phyloP scores from a whole-genome alignment of 371 early-diverging fungal species.

The Quaeritorhiza haematococci region DNA sequence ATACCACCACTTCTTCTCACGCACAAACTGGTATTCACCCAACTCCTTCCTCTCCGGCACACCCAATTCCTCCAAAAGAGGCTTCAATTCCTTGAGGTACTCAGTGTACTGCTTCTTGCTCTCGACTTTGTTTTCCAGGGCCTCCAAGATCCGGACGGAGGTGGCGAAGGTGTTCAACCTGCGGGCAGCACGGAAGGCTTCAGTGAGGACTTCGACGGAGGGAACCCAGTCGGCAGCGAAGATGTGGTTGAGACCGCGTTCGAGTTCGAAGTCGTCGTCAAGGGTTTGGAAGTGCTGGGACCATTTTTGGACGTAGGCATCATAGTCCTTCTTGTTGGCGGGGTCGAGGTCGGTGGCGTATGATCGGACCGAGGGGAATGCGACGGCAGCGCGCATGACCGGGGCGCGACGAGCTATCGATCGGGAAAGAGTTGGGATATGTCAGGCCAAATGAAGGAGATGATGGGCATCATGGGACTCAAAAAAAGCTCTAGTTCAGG shows the following conservation, averaged over 20 bases:
- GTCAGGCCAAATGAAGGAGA: too few relatives aligned
- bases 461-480: too few relatives aligned
- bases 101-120: conserved; percentile 78
- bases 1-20: too few relatives aligned
- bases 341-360: conserved; percentile 36
- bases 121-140: conserved; percentile 82
- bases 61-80: conserved; percentile 80
- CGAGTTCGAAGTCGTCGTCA: conserved; percentile 93
- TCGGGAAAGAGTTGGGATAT: too few relatives aligned
- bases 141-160: conserved; percentile 90
- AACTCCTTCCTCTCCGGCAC: conserved; percentile 83
- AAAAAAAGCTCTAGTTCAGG: too few relatives aligned
- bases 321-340: conserved; percentile 35
- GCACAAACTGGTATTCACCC: conserved; percentile 39
- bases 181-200: conserved; percentile 84
- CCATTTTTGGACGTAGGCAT: conserved; percentile 43
- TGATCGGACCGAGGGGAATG: neutral
- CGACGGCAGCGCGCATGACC: neutral
- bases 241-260: conserved; percentile 94
- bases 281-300: conserved; percentile 70
- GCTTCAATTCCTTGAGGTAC: conserved; percentile 82
- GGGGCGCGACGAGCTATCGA: neutral
- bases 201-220: conserved; percentile 76
- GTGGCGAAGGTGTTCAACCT: conserved; percentile 90
- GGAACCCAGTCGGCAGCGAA: conserved; percentile 95